Conservation (phyloP, 257 asterid genomes). For the Gynochthodes officinalis region DNA sequence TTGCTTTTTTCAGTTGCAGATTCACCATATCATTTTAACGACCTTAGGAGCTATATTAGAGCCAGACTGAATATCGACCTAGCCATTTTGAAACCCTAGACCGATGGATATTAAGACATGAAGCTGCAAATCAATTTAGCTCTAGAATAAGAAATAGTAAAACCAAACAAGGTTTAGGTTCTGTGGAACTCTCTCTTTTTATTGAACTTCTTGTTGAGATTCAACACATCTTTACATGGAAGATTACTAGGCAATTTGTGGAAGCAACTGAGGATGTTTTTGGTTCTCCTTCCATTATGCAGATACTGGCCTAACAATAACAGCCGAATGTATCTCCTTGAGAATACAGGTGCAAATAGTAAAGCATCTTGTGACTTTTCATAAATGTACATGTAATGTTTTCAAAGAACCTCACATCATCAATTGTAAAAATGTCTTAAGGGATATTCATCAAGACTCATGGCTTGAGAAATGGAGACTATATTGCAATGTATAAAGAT, state of each 20-base stretch:
- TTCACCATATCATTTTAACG: not conserved
- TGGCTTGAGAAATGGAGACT: slow-evolving; percentile 36
- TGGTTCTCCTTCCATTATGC: slow-evolving; percentile 5
- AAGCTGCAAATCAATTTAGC: not conserved
- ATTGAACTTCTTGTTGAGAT: not conserved
- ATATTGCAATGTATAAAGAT: slow-evolving; percentile 34
- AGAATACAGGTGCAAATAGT: slow-evolving; percentile 39
- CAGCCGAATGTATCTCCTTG: slow-evolving; percentile 52
- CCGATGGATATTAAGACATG: not conserved
- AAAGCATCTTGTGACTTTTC: not conserved
- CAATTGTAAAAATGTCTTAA: slow-evolving; percentile 10
- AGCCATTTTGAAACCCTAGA: not conserved
- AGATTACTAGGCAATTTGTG: not conserved
- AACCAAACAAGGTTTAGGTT: not conserved
- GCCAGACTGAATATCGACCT: not conserved
- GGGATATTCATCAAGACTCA: slow-evolving; percentile 35
- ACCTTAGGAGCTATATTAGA: not conserved
- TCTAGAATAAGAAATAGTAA: not conserved
- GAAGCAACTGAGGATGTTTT: not conserved
- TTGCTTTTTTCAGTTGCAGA: too few relatives aligned
- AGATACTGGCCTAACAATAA: slow-evolving; percentile 54
- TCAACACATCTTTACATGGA: not conserved
- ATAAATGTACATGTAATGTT: not conserved
- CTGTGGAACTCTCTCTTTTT: not conserved
- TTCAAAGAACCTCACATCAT: not conserved